Percentiles rank a stretch among this genome's conserved stretches.
These are phyloP conservation scores for Botryotinia narcissicola DNA, from an alignment of 2,329 filamentous ascomycete genomes.

Conservation along the genomic window DNA sequence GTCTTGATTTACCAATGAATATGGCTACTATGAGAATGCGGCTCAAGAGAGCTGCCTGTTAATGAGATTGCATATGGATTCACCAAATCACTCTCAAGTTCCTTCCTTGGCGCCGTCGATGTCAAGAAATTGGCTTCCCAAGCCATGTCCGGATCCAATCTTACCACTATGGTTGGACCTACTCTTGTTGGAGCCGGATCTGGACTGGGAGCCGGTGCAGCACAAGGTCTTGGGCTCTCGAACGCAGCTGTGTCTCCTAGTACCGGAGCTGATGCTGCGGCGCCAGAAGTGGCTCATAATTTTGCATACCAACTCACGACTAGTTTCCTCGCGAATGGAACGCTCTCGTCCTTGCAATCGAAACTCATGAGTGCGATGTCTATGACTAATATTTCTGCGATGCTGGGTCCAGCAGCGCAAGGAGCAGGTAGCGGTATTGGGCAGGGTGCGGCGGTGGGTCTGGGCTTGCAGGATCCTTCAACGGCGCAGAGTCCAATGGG, in stretches of 20 bases:
- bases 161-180: constrained; percentile 7
- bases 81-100: constrained; percentile 18
- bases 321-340: constrained; percentile 15
- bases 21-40: background rate
- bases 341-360: background rate
- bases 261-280: background rate
- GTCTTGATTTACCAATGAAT: constrained; percentile 16
- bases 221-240: constrained; percentile 2
- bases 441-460: constrained; percentile 8
- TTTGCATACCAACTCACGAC: constrained; percentile 16
- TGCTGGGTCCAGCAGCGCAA: constrained; percentile 8
- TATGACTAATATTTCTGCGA: background rate
- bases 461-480: constrained; percentile 12
- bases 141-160: constrained; percentile 13
- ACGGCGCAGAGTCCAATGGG: constrained; percentile 12
- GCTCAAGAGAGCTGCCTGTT: background rate
- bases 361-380: constrained; percentile 14
- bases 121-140: constrained; percentile 8
- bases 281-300: constrained; percentile 14
- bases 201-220: constrained; percentile 15
- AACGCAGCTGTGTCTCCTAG: background rate
- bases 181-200: constrained; percentile 4
- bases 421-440: constrained; percentile 19
- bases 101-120: constrained; percentile 16
- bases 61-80: constrained; percentile 7